Evolutionary conservation across 192 early-diverging fungal species (phyloP).

Genomic region (Coemansia erecta): DNA sequence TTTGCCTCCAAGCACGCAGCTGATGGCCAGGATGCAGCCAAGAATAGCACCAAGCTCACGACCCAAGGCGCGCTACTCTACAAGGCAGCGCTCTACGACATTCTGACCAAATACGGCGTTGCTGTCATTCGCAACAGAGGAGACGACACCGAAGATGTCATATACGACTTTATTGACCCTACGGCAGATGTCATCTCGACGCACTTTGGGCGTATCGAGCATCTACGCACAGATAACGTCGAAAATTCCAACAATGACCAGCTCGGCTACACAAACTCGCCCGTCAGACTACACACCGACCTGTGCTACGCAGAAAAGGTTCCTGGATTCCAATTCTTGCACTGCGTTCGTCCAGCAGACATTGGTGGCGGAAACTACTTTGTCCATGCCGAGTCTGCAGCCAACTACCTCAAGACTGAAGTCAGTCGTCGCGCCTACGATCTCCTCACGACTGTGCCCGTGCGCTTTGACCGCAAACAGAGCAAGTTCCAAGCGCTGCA

Average conservation of each 20-base stretch:
- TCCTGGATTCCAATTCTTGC: constrained; percentile 53
- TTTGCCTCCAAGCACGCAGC: constrained; percentile 10
- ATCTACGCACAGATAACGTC: constrained; percentile 50
- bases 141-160: constrained; percentile 46
- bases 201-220: constrained; percentile 55
- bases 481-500: constrained; percentile 45
- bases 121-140: constrained; percentile 50
- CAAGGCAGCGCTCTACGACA: constrained; percentile 28
- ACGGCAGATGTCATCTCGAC: constrained; percentile 44
- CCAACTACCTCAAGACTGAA: constrained; percentile 53
- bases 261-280: constrained; percentile 52
- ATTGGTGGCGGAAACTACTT: constrained; percentile 53
- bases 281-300: constrained; percentile 51
- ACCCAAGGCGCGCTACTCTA: constrained; percentile 15
- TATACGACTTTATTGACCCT: constrained; percentile 52
- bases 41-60: constrained; percentile 1
- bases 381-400: constrained; percentile 52
- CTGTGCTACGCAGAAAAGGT: constrained; percentile 42
- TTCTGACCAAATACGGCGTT: constrained; percentile 42
- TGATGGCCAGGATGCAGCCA: not conserved
- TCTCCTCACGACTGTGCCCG: constrained; percentile 48
- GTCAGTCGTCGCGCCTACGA: constrained; percentile 49
- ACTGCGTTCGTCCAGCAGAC: constrained; percentile 53
- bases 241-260: constrained; percentile 55
- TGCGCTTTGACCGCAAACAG: constrained; percentile 52